Evolutionary conservation across 73 alveolate genomes (phyloP), one percentile per base, ranked within the genome.

Genomic region (Uronychia binucleata): DNA sequence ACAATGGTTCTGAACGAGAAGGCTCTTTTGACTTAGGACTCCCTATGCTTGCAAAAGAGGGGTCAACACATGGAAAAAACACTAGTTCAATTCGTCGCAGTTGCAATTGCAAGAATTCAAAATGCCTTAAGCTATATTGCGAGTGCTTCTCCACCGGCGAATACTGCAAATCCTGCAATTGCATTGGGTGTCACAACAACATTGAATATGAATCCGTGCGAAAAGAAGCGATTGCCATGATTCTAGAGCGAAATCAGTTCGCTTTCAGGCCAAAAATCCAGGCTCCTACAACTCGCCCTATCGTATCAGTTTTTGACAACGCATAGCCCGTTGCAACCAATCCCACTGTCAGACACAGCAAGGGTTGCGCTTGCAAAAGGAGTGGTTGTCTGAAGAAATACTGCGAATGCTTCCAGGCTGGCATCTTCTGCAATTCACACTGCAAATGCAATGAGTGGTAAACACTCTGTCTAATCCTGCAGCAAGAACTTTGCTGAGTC

Each of bases 81-180:
- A 11, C 75, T 11, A 82, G 76, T 33, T 31, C 28, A 1, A 80
- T 60, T 31, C 35, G 74, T 28, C 84, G 67, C 59, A 82, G 33
- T 31, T 90, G 96, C 87, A 90, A 90, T 46, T 90, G 96, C 83
- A 87, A 87, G 86, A 84, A 90, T 60, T 90, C 96, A 14, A 58
- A 78, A 33, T 90, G 96, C 77, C 80, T 90, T 25, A 90, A 90
- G 76, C 88, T 90, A 1, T 90, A 90, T 67, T 90, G 96, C 46
- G 96, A 90, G 75, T 90, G 96, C 78, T 90, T 90, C 59, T 77
- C 93, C 0, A 79, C 91, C 31, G 96, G 96, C 1, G 93, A 90
- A 28, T 90, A 90, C 80, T 90, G 96, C 82, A 87, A 84, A 35
- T 80, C 80, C 79, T 92, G 97, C 80, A 92, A 92, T 85, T 92